These are phyloP conservation scores for Trichoderma guizhouense DNA, from an alignment of 2,329 filamentous ascomycete species.

Conservation along the genomic window DNA sequence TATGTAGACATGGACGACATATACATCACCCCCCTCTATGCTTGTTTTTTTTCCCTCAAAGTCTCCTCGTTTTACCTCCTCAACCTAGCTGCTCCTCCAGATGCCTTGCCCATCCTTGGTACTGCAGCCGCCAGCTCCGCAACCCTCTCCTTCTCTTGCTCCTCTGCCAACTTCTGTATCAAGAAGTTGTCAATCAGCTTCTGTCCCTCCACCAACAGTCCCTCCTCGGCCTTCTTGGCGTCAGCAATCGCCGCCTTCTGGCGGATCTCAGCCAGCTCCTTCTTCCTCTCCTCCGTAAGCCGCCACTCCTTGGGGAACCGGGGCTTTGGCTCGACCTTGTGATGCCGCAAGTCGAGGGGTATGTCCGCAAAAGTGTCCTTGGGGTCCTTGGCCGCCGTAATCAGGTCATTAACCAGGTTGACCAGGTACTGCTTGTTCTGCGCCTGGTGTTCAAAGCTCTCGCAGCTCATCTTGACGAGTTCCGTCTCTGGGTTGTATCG, in stretches of 20 bases:
- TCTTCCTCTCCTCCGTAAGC: slow-evolving; percentile 66
- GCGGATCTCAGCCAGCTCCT: slow-evolving; percentile 62
- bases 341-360: slow-evolving; percentile 84
- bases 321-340: slow-evolving; percentile 64
- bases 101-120: slow-evolving; percentile 16
- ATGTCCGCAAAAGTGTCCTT: slow-evolving; percentile 83
- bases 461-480: slow-evolving; percentile 84
- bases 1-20: slow-evolving; percentile 24
- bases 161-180: slow-evolving; percentile 32
- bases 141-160: slow-evolving; percentile 33
- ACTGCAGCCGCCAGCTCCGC: slow-evolving; percentile 32
- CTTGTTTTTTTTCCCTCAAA: neutral
- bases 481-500: slow-evolving; percentile 85
- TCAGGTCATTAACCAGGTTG: slow-evolving; percentile 69
- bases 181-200: slow-evolving; percentile 43
- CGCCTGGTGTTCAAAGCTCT: slow-evolving; percentile 81
- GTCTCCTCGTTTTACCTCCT: slow-evolving; percentile 24
- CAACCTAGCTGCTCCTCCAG: slow-evolving; percentile 21
- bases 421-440: slow-evolving; percentile 97
- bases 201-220: slow-evolving; percentile 57
- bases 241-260: slow-evolving; percentile 52
- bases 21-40: neutral
- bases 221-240: slow-evolving; percentile 48
- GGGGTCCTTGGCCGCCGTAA: slow-evolving; percentile 73
- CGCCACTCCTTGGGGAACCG: slow-evolving; percentile 82